A percentile compares a stretch with the other conserved stretches of the same genome.
phyloP scores from a whole-genome alignment of 225 moss, liverwort and hornwort species.

The Polytrichum formosum region DNA sequence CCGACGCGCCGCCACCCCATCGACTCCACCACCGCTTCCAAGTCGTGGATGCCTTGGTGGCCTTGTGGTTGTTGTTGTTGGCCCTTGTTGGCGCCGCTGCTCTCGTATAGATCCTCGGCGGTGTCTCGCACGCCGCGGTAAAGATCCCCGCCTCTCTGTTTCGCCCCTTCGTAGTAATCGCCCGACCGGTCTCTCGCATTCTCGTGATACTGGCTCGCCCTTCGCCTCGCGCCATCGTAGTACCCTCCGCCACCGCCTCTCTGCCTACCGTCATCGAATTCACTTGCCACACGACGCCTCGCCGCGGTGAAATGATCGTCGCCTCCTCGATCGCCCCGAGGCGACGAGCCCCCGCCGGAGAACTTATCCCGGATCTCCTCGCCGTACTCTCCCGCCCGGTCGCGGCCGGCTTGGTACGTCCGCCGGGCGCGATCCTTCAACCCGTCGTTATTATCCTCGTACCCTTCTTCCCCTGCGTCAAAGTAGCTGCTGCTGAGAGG shows the following conservation, averaged over 20 bases:
- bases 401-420: slow-evolving; percentile 17
- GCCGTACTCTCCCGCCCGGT: slow-evolving; percentile 23
- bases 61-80: not conserved
- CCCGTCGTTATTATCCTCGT: slow-evolving; percentile 8
- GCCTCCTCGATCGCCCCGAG: not conserved
- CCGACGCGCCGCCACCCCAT: slow-evolving; percentile 51
- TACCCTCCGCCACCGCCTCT: not conserved
- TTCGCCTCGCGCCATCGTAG: slow-evolving; percentile 15
- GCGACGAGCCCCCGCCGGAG: too few species aligned
- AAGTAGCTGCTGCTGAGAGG: slow-evolving; percentile 12
- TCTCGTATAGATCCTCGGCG: slow-evolving; percentile 13
- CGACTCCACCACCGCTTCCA: slow-evolving; percentile 36
- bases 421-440: slow-evolving; percentile 19
- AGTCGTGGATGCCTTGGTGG: slow-evolving; percentile 21
- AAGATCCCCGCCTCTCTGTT: slow-evolving; percentile 7
- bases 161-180: slow-evolving; percentile 18
- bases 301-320: not conserved
- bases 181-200: slow-evolving; percentile 5
- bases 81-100: slow-evolving; percentile 5
- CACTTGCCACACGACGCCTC: not conserved
- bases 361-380: slow-evolving; percentile 8
- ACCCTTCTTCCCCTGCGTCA: slow-evolving; percentile 20
- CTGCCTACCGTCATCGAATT: not conserved
- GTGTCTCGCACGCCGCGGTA: slow-evolving; percentile 9
- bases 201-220: slow-evolving; percentile 16